Evolutionary conservation across 2,329 filamentous ascomycete genomes (phyloP), one percentile per base, ranked within the genome.

Genomic region (Xylaria sp.): DNA sequence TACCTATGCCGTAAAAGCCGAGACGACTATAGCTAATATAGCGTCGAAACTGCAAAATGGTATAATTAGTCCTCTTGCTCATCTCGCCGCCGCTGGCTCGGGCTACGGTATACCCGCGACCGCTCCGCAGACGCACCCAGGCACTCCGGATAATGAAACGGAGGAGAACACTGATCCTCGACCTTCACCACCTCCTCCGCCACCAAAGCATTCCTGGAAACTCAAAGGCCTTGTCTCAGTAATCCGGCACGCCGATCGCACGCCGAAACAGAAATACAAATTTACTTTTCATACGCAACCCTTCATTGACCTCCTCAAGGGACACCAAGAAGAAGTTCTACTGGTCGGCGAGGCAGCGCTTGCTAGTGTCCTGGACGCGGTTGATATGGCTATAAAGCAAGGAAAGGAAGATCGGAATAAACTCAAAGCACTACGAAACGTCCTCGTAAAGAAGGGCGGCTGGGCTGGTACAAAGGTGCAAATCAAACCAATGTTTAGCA

Each of bases 201-300:
- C 86, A 1, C 92, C 91, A 0, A 97, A 97, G 74, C 94, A 97
- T 75, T 93, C 96, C 11, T 99, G 96, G 96, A 98, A 97, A 79
- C 84, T 99, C 59, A 99, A 99, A 81, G 96, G 96, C 13, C 94
- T 99, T 81, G 95, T 99, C 0, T 95, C 94, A 1, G 96, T 99
- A 17, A 94, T 99, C 71, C 89, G 96, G 31, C 96, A 99, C 79
- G 96, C 96, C 2, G 96, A 99, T 81, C 91, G 96, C 63, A 99
- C 96, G 1, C 96, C 96, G 2, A 99, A 99, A 81, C 96, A 99
- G 75, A 99, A 99, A 78, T 97, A 97, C 85, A 99, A 99, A 78
- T 99, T 98, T 75, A 99, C 96, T 0, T 98, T 99, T 74, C 96
- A 99, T 76, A 97, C 94, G 0, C 93, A 94, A 69, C 96, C 96